Percentiles rank a stretch among this genome's conserved stretches.
Evolutionary conservation across 352 stramenopile genomes (phyloP).

Genomic region (Pythium dissotocum): DNA sequence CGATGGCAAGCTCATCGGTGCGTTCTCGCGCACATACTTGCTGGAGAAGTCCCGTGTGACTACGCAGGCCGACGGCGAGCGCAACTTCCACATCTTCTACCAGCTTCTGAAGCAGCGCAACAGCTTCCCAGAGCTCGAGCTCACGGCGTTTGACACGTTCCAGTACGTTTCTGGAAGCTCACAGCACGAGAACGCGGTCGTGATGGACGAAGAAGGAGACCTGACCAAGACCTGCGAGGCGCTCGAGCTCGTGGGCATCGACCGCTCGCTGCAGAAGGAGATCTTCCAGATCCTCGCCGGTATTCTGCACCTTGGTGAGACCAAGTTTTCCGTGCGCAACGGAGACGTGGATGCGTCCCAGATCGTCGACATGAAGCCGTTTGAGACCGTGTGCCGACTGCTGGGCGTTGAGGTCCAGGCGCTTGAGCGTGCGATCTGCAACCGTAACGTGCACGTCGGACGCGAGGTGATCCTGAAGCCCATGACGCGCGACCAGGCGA

Average conservation of each 20-base stretch:
- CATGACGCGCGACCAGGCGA: constrained; percentile 85
- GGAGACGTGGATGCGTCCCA: constrained; percentile 80
- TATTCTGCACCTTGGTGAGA: constrained; percentile 96
- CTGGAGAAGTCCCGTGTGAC: constrained; percentile 92
- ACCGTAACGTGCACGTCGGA: constrained; percentile 59
- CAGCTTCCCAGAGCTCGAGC: constrained; percentile 60
- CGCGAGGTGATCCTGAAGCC: constrained; percentile 67
- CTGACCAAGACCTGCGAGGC: constrained; percentile 77
- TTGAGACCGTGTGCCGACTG: constrained; percentile 48
- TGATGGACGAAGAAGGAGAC: constrained; percentile 64
- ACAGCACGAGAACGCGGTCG: constrained; percentile 28
- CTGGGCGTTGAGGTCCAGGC: constrained; percentile 50
- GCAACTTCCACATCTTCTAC: constrained; percentile 88
- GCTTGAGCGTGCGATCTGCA: constrained; percentile 70
- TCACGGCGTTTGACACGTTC: constrained; percentile 48
- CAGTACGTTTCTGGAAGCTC: constrained; percentile 59
- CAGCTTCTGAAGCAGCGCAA: constrained; percentile 46
- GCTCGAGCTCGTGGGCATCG: constrained; percentile 53
- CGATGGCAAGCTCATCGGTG: constrained; percentile 64
- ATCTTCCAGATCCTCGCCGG: constrained; percentile 83
- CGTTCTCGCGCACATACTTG: constrained; percentile 87
- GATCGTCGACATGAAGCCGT: constrained; percentile 58
- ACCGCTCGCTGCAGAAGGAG: constrained; percentile 47
- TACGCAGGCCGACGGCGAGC: constrained; percentile 59
- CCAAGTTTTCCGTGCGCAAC: constrained; percentile 83